Percentiles rank a stretch among this genome's conserved stretches.
phyloP scores from a whole-genome alignment of 140 eudicot species.

The Cichorium intybus region DNA sequence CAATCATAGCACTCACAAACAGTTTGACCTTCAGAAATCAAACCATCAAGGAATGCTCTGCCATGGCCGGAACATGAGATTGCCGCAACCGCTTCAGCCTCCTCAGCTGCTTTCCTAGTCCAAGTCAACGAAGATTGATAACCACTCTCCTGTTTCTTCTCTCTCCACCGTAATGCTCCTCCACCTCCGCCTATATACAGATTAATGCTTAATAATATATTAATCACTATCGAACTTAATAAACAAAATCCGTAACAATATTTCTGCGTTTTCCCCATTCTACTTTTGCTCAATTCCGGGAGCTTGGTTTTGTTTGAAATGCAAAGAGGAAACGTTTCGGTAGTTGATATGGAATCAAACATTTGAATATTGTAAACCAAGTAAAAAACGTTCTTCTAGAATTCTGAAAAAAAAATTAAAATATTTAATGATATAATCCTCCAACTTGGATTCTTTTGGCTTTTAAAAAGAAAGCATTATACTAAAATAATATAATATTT shows the following conservation, averaged over 20 bases:
- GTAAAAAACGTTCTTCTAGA: not conserved
- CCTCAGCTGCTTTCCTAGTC: conserved; percentile 58
- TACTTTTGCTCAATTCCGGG: not conserved
- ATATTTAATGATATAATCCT: too few species aligned
- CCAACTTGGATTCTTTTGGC: too few species aligned
- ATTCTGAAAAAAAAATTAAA: too few species aligned
- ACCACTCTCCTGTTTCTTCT: not conserved
- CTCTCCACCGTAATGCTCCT: not conserved
- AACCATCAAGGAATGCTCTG: conserved; percentile 64
- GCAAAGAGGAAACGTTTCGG: not conserved
- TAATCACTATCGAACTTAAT: conserved; percentile 28
- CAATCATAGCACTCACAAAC: conserved; percentile 75
- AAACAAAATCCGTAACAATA: conserved; percentile 21
- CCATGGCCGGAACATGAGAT: conserved; percentile 77
- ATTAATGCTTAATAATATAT: conserved; percentile 26
- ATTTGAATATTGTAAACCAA: not conserved
- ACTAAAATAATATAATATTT: too few species aligned
- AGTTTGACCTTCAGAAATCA: conserved; percentile 37
- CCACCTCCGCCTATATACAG: conserved; percentile 5
- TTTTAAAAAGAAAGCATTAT: too few species aligned
- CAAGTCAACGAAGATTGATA: conserved; percentile 30
- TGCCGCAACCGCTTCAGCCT: conserved; percentile 73
- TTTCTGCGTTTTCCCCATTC: conserved; percentile 9
- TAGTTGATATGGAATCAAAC: not conserved
- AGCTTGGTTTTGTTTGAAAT: not conserved